Conservation (phyloP, 208 protist genomes). For the Acanthamoeba healyi region DNA sequence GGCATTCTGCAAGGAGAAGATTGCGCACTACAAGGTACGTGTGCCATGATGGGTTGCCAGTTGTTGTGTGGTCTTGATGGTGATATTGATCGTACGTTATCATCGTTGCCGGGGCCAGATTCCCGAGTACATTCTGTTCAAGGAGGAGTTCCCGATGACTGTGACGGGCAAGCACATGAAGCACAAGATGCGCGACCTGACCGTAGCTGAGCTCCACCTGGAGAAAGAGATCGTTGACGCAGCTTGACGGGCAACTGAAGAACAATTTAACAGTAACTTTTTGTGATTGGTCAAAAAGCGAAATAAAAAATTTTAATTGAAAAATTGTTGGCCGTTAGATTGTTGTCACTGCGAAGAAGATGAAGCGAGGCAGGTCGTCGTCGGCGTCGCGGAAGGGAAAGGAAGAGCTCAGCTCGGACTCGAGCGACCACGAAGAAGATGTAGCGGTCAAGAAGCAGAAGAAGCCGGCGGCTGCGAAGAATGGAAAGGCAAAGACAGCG, state of each 20-base stretch:
- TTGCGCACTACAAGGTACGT: conserved; percentile 83
- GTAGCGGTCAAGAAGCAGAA: neutral
- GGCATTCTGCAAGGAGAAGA: conserved; percentile 78
- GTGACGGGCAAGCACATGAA: conserved; percentile 85
- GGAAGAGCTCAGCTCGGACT: neutral
- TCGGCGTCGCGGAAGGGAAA: neutral
- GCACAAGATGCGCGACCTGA: conserved; percentile 76
- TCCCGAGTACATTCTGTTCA: conserved; percentile 82
- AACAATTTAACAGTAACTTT: too few species aligned
- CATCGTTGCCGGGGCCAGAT: conserved; percentile 16
- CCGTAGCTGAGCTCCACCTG: conserved; percentile 44
- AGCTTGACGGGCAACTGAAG: too few species aligned
- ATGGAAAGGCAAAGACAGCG: neutral
- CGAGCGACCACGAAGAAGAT: neutral
- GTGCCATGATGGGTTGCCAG: neutral
- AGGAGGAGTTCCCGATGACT: conserved; percentile 82
- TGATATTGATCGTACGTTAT: too few species aligned
- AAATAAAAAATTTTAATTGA: too few species aligned
- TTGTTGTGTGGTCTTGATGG: neutral
- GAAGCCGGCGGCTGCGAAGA: neutral
- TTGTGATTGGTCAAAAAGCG: too few species aligned
- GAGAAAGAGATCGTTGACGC: neutral
- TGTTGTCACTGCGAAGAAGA: too few species aligned
- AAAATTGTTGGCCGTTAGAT: too few species aligned
- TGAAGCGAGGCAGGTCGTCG: neutral